Evolutionary conservation across 768 basidiomycete species (phyloP).

Genomic region (Boletus rubescentipes): DNA sequence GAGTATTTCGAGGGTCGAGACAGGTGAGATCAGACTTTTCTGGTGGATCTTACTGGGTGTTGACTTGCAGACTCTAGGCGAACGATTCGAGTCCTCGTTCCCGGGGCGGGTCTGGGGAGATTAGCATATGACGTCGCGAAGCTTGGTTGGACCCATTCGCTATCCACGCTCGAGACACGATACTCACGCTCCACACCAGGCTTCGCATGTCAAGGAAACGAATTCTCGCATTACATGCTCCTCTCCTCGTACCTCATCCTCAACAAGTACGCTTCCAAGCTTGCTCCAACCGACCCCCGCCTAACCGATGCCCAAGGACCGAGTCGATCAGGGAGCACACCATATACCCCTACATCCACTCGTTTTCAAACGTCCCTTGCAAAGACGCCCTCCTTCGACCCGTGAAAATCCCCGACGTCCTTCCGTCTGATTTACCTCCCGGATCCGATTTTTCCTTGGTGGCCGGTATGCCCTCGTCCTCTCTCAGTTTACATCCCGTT

Average conservation of each 20-base stretch:
- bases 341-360: conserved; percentile 88
- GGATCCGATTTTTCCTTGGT: conserved; percentile 78
- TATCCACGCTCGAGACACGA: neutral
- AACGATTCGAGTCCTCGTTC: conserved; percentile 75
- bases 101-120: conserved; percentile 87
- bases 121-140: conserved; percentile 86
- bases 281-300: neutral
- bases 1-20: conserved; percentile 54
- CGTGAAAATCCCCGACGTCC: conserved; percentile 79
- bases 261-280: conserved; percentile 58
- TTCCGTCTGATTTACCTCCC: conserved; percentile 67
- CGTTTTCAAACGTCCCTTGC: conserved; percentile 79
- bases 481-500: neutral
- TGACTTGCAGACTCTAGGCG: conserved; percentile 33
- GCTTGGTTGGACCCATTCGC: conserved; percentile 50
- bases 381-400: conserved; percentile 61
- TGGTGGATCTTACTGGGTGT: neutral
- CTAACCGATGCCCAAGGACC: conserved; percentile 44
- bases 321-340: conserved; percentile 64
- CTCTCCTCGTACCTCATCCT: conserved; percentile 85
- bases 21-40: conserved; percentile 36
- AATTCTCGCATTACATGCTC: conserved; percentile 95
- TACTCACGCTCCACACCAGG: conserved; percentile 45
- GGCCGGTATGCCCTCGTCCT: conserved; percentile 54
- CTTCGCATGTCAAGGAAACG: conserved; percentile 90